These are phyloP conservation scores for Pseudozyma tsukubaensis DNA, from an alignment of 1,284 basidiomycete species.

Conservation along the genomic window DNA sequence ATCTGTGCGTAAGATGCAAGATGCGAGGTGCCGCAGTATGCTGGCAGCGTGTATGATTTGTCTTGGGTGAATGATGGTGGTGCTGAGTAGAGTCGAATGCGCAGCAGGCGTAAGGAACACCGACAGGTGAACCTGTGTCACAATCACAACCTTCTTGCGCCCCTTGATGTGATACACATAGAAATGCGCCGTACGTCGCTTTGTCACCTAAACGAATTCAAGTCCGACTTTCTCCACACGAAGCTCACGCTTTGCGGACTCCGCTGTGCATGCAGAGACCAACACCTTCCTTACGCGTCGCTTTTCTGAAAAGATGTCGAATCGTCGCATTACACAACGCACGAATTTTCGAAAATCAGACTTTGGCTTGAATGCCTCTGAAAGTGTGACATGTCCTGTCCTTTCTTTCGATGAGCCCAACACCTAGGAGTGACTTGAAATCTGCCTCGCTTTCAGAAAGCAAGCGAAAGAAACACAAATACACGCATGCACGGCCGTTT, in stretches of 20 bases:
- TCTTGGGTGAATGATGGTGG: too few species aligned
- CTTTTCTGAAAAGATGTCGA: background rate
- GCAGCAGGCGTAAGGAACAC: background rate
- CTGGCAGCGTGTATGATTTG: background rate
- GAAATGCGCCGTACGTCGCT: too few species aligned
- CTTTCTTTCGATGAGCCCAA: conserved; percentile 1
- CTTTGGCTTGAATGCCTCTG: background rate
- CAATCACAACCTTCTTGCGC: too few species aligned
- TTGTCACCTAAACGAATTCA: too few species aligned
- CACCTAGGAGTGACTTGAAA: background rate
- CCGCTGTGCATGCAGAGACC: conserved; percentile 3
- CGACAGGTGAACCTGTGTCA: too few species aligned
- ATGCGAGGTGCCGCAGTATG: background rate
- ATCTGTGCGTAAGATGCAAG: background rate
- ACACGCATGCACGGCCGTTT: background rate
- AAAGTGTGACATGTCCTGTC: conserved; percentile 8
- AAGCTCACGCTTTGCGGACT: background rate
- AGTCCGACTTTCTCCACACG: too few species aligned
- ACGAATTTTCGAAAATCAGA: background rate
- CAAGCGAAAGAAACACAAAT: background rate
- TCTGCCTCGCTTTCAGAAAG: background rate
- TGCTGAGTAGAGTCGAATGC: too few species aligned
- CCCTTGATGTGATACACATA: too few species aligned
- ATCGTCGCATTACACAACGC: background rate
- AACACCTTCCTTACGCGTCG: conserved; percentile 1